These are phyloP conservation scores for Pseudophaeomoniella oleicola DNA, from an alignment of 2,329 filamentous ascomycete species.

Conservation along the genomic window DNA sequence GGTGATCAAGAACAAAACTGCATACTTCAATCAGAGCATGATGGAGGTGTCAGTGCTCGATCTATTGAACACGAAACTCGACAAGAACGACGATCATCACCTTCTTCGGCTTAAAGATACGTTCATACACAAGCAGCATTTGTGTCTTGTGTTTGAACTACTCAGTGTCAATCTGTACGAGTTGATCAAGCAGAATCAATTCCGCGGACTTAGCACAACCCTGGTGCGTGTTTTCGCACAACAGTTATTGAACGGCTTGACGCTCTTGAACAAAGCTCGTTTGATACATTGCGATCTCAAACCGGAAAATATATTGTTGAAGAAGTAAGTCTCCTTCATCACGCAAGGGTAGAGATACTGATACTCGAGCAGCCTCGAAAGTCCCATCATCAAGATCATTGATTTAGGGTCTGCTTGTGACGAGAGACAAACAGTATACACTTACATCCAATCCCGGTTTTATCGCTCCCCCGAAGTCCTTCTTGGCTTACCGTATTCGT, in stretches of 20 bases:
- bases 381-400: slow-evolving; percentile 98
- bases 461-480: slow-evolving; percentile 94
- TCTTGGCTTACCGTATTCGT: slow-evolving; percentile 90
- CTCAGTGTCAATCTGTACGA: slow-evolving; percentile 97
- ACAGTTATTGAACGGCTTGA: slow-evolving; percentile 83
- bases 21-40: slow-evolving; percentile 99
- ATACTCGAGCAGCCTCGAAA: slow-evolving; percentile 52
- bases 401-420: slow-evolving; percentile 98
- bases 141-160: slow-evolving; percentile 91
- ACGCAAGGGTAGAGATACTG: background rate
- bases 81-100: slow-evolving; percentile 98
- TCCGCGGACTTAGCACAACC: slow-evolving; percentile 90
- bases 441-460: slow-evolving; percentile 96
- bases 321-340: slow-evolving; percentile 50
- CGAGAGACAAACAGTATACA: slow-evolving; percentile 96
- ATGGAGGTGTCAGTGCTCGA: slow-evolving; percentile 99
- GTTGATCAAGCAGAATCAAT: slow-evolving; percentile 98
- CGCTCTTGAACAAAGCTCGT: slow-evolving; percentile 86
- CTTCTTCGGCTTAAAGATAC: slow-evolving; percentile 89
- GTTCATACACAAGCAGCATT: slow-evolving; percentile 93
- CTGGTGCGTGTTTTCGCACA: slow-evolving; percentile 95
- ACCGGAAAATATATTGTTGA: slow-evolving; percentile 92
- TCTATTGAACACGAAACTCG: slow-evolving; percentile 93
- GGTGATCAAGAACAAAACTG: slow-evolving; percentile 97
- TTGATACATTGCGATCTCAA: slow-evolving; percentile 97